Conservation (phyloP, 2,329 filamentous ascomycete species). For the Stagonosporopsis chrysanthemi region DNA sequence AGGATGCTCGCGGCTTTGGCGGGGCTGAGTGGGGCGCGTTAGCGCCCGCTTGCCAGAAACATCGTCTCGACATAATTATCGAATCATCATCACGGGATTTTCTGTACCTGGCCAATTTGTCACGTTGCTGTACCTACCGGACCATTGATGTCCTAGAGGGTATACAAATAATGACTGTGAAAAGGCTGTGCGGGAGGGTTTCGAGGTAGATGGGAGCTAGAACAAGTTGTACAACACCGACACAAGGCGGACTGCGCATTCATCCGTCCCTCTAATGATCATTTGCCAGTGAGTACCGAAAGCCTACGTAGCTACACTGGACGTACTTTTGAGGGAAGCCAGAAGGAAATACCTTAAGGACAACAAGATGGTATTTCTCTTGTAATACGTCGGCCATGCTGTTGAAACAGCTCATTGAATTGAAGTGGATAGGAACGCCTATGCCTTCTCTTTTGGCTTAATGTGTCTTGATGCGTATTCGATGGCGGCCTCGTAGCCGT, state of each 20-base stretch:
- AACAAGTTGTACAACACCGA: too few species aligned
- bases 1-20: slow-evolving; percentile 5
- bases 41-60: slow-evolving; percentile 9
- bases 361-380: neutral
- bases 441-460: slow-evolving; percentile 30
- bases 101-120: too few species aligned
- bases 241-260: too few species aligned
- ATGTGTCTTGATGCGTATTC: slow-evolving; percentile 51
- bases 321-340: too few species aligned
- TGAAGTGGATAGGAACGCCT: neutral
- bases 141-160: too few species aligned
- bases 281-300: too few species aligned
- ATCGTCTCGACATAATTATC: neutral
- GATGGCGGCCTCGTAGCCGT: slow-evolving; percentile 57
- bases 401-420: neutral
- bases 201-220: too few species aligned
- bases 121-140: too few species aligned
- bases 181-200: too few species aligned
- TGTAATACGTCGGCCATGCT: neutral
- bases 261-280: too few species aligned
- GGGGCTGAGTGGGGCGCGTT: slow-evolving; percentile 15
- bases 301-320: too few species aligned
- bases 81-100: neutral
- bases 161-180: too few species aligned
- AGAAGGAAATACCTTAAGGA: neutral